Percentiles rank a stretch among this genome's conserved stretches.
Conservation (phyloP, 768 basidiomycete species). For the Terana coerulea region DNA sequence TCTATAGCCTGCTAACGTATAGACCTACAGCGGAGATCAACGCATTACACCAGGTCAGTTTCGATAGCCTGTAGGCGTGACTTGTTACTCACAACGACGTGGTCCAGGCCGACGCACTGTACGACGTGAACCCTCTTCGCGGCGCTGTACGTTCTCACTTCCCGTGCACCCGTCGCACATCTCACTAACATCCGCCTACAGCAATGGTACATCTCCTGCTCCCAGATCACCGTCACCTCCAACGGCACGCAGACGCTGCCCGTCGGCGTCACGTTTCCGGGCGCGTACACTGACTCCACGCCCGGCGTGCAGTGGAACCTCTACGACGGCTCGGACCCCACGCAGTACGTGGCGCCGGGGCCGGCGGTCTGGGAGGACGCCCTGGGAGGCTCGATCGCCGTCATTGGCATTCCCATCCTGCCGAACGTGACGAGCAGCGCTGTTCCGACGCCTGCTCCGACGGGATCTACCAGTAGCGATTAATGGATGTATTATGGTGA, state of each 20-base stretch:
- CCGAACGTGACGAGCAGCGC: constrained; percentile 5
- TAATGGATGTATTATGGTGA: too few relatives aligned
- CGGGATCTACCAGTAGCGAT: too few relatives aligned
- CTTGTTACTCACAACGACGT: neutral
- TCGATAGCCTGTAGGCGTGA: neutral
- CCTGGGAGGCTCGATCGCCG: constrained; percentile 4
- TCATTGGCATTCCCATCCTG: constrained; percentile 2
- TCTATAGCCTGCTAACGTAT: neutral
- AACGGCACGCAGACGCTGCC: constrained; percentile 1
- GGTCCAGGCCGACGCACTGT: constrained; percentile 7
- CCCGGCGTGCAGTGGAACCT: constrained; percentile 12
- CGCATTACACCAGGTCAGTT: constrained; percentile 2
- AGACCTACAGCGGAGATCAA: constrained; percentile 6
- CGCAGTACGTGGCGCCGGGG: constrained; percentile 7
- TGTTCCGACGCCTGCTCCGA: neutral
- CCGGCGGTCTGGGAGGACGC: constrained; percentile 10
- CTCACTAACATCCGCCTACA: too few relatives aligned
- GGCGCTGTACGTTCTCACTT: constrained; percentile 5
- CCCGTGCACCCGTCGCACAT: neutral
- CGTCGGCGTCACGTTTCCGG: constrained; percentile 9
- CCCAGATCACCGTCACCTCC: constrained; percentile 3
- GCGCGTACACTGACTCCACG: constrained; percentile 12
- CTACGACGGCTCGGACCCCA: constrained; percentile 4
- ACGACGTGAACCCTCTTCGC: constrained; percentile 10
- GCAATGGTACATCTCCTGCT: constrained; percentile 13